These are phyloP conservation scores for Leptographium flavum DNA, from an alignment of 2,329 filamentous ascomycete species.

Conservation along the genomic window DNA sequence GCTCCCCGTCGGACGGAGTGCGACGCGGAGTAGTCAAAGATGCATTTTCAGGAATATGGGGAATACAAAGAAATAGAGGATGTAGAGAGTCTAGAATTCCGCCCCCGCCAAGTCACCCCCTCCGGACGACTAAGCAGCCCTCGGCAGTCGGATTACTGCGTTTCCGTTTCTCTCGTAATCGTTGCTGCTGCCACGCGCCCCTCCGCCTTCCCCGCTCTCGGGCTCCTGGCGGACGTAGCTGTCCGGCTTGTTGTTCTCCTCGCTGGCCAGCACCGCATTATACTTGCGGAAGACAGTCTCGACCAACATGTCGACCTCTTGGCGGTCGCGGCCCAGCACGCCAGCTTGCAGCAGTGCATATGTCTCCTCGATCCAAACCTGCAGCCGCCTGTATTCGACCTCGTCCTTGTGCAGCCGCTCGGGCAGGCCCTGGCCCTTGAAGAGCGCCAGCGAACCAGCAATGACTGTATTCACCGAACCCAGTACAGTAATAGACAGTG, in stretches of 20 bases:
- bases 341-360: conserved; percentile 29
- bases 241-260: conserved; percentile 9
- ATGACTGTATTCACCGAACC: conserved; percentile 49
- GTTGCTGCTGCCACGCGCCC: neutral
- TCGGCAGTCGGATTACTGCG: too few relatives aligned
- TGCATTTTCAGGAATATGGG: too few relatives aligned
- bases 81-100: too few relatives aligned
- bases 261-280: conserved; percentile 11
- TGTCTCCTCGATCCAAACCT: conserved; percentile 40
- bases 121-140: too few relatives aligned
- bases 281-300: conserved; percentile 26
- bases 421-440: conserved; percentile 36
- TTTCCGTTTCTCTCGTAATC: too few relatives aligned
- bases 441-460: conserved; percentile 43
- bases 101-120: too few relatives aligned
- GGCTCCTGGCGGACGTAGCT: conserved; percentile 6
- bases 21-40: too few relatives aligned
- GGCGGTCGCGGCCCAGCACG: conserved; percentile 24
- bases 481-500: conserved; percentile 38
- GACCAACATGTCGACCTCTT: conserved; percentile 27
- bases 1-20: too few relatives aligned
- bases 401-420: conserved; percentile 31
- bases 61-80: too few relatives aligned
- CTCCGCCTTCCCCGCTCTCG: neutral
- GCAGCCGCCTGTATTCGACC: conserved; percentile 29